Base-by-base conservation (phyloP, 1,284 basidiomycete species). In the Leccinum pachyderme region DNA sequence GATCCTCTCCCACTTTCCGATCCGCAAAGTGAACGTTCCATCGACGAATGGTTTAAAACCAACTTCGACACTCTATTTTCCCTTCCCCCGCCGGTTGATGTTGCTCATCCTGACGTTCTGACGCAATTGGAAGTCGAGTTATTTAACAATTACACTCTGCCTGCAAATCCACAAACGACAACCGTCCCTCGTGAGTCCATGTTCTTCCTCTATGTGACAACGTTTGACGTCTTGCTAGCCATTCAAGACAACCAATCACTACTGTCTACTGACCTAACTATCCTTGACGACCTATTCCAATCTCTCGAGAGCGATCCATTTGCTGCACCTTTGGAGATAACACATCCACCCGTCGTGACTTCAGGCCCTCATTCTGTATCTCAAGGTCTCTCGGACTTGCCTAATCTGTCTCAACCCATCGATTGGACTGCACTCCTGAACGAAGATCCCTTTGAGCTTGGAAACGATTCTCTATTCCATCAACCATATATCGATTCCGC, bases 1-100 rank as follows among this genome's bases (percentile, higher is more conserved):
- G 64, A 73, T 52, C 66, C 74, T 8, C 47, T 69, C 1, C 66
- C 69, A n/a, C 35, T n/a, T 37, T 18, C n/a, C n/a, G 35, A 37
- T 18, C 35, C 35, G n/a, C n/a, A 37, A 33, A 56, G 56, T 11
- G 59, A 62, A 7, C 9, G 47, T 6, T 43, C 48, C 4, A 55
- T 67, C 4, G 70, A 71, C 5, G 51, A 64, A 39, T 69, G 68
- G 67, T 61, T 67, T 9, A 57, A 48, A 1, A 22, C 15, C n/a
- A 66, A 60, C 41, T 61, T 63, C 29, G 53, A 59, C 4, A 0
- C 18, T 43, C 29, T 63, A 2, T 24, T 52, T 22, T 52, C 64
- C 4, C 32, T 63, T 5, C 65, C 61, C 5, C 59, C 52, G 5
- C 52, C 60, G 4, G 65, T 1, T 1, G 56, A 59, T 24, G 53